Base-by-base conservation (phyloP, 192 early-diverging fungal genomes). In the Coemansia asiatica region DNA sequence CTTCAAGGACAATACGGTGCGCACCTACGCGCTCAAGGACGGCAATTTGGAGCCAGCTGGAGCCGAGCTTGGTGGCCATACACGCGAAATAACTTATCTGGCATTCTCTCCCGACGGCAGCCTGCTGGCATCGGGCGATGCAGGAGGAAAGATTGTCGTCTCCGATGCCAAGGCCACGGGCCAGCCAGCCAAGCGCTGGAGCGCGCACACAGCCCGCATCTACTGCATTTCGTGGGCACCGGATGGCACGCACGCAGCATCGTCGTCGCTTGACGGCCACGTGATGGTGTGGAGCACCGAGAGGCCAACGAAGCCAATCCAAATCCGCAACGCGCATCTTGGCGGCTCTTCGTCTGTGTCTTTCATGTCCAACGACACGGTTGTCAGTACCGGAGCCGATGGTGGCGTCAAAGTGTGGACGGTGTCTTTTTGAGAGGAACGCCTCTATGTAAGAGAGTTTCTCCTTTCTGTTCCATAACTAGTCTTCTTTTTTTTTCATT, bases 211-310 rank as follows among this genome's bases (percentile, higher is more conserved):
- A 4, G 92, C 90, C 27, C 87, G 94, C n/a, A 83, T 98, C 48
- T 92, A 90, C 64, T 78, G 79, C 9, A 71, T 98, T 29, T 80
- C 80, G 0, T 98, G 95, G 95, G 87, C 90, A 1, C 78, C 87
- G 1, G 89, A 91, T 72, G 87, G 90, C 2, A 35, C 68, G 21
- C 89, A 90, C 70, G 88, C 89, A 2, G 95, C 87, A 1, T 92
- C 90, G 40, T 89, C 88, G 18, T 88, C 90, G 27, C 82, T 97
- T 28, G 96, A 98, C 75, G 94, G 93, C 56, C 88, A 92, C 76
- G 87, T 97, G 31, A 92, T 91, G 74, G 85, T 97, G 5, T 98
- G 95, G 95, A 91, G 85, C 69, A 81, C 87, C 6, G 89, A 91
- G 58, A 86, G 87, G 53, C 91, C 94, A 23, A 84, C 85, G 68